Percentiles rank a stretch among this genome's conserved stretches.
These are phyloP conservation scores for Pseudognaphalium luteoalbum DNA, from an alignment of 129 eudicot species.

Conservation along the genomic window DNA sequence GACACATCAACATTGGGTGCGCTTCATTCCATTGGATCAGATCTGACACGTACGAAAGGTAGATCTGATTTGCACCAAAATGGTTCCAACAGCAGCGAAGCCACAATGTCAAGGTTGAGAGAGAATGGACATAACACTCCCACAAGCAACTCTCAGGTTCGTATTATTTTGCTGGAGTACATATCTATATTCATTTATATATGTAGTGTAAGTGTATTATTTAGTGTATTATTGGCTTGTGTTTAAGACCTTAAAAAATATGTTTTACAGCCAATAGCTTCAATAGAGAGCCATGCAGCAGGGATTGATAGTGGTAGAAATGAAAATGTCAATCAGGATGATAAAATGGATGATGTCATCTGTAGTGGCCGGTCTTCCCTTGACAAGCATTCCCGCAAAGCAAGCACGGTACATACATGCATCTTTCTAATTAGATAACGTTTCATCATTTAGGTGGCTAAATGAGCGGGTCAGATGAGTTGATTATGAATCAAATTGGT, in stretches of 20 bases:
- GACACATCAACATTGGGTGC: conserved; percentile 82
- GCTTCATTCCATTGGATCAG: conserved; percentile 92
- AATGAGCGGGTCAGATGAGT: background rate
- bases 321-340: conserved; percentile 41
- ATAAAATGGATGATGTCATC: conserved; percentile 48
- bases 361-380: conserved; percentile 61
- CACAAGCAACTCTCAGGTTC: conserved; percentile 74
- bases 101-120: conserved; percentile 41
- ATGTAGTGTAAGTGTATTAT: no score
- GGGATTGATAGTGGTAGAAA: conserved; percentile 47
- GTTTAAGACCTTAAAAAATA: background rate
- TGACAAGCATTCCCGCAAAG: conserved; percentile 68
- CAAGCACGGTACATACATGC: conserved; percentile 66
- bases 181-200: background rate
- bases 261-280: conserved; percentile 72
- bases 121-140: conserved; percentile 66
- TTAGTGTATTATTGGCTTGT: background rate
- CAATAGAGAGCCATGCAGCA: conserved; percentile 79
- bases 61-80: conserved; percentile 46
- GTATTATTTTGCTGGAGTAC: background rate
- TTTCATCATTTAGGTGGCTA: background rate
- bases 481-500: background rate
- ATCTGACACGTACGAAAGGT: conserved; percentile 70
- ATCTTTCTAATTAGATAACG: background rate
- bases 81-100: conserved; percentile 54